These are phyloP conservation scores for Penicillium corylophilum DNA, from an alignment of 2,329 filamentous ascomycete species.

Conservation along the genomic window DNA sequence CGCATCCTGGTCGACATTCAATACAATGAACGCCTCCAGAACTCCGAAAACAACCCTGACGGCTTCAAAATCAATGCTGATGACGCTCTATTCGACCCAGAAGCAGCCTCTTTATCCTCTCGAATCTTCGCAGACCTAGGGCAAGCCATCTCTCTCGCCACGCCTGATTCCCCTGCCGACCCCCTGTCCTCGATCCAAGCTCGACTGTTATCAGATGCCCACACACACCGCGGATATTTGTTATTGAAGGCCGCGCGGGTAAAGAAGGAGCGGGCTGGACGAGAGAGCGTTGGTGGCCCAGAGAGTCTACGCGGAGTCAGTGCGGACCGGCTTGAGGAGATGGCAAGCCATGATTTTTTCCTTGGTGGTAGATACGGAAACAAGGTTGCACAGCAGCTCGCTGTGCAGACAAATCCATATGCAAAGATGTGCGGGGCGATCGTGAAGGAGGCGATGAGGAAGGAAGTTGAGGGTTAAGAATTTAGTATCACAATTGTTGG, in stretches of 20 bases:
- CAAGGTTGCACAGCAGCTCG: slow-evolving; percentile 56
- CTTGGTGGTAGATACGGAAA: slow-evolving; percentile 57
- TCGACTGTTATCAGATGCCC: slow-evolving; percentile 52
- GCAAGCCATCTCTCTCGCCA: slow-evolving; percentile 48
- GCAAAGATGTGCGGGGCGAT: slow-evolving; percentile 63
- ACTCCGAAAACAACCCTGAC: neutral
- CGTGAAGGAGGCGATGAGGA: slow-evolving; percentile 59
- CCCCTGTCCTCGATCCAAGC: slow-evolving; percentile 50
- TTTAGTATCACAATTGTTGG: neutral
- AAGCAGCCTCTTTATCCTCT: slow-evolving; percentile 20
- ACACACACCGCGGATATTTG: slow-evolving; percentile 55
- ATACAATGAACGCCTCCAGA: neutral
- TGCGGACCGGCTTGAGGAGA: slow-evolving; percentile 51
- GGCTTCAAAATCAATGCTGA: slow-evolving; percentile 11
- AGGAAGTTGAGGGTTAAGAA: slow-evolving; percentile 47
- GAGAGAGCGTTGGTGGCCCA: slow-evolving; percentile 18
- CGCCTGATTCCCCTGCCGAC: slow-evolving; percentile 39
- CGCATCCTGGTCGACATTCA: slow-evolving; percentile 37
- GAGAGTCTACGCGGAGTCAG: slow-evolving; percentile 33
- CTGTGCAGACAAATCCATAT: slow-evolving; percentile 62
- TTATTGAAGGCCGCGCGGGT: slow-evolving; percentile 39
- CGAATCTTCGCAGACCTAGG: slow-evolving; percentile 39
- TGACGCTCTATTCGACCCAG: slow-evolving; percentile 25
- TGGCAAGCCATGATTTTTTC: slow-evolving; percentile 56
- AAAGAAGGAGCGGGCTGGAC: slow-evolving; percentile 12